A percentile compares a stretch with the other conserved stretches of the same genome.
These are phyloP conservation scores for Prillingera fragicola DNA, from an alignment of 1,284 basidiomycete species.

Conservation along the genomic window DNA sequence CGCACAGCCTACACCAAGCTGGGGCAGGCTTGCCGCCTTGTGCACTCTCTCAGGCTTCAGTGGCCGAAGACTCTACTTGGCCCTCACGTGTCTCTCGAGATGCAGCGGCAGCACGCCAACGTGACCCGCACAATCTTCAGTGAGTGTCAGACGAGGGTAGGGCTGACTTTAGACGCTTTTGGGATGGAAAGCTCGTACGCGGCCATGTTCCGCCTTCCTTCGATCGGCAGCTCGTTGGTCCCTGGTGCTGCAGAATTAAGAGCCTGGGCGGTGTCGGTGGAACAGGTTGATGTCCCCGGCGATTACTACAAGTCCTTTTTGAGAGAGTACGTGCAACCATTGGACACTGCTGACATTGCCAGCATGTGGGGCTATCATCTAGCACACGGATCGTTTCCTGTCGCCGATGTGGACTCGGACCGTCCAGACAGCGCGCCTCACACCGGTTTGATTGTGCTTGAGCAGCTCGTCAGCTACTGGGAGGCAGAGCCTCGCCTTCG, in stretches of 20 bases:
- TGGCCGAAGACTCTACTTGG: slow-evolving; percentile 1
- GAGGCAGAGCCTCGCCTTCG: too few species aligned
- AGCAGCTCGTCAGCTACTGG: too few species aligned
- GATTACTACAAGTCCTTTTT: slow-evolving; percentile 4
- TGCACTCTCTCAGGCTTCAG: slow-evolving; percentile 17
- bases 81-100: not conserved
- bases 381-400: too few species aligned
- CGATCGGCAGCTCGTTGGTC: not conserved
- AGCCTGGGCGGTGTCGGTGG: not conserved
- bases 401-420: too few species aligned
- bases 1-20: slow-evolving; percentile 19
- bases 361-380: too few species aligned
- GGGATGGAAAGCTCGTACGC: slow-evolving; percentile 1
- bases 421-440: too few species aligned
- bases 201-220: slow-evolving; percentile 2
- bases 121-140: not conserved
- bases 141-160: not conserved
- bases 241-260: not conserved
- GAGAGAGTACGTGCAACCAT: not conserved
- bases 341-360: not conserved
- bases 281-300: not conserved
- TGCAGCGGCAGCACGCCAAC: not conserved
- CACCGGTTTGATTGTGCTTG: too few species aligned
- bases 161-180: not conserved
- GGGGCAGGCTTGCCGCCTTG: slow-evolving; percentile 23